These are phyloP conservation scores for Globisporangium middletonii DNA, from an alignment of 352 stramenopile genomes.

Conservation along the genomic window DNA sequence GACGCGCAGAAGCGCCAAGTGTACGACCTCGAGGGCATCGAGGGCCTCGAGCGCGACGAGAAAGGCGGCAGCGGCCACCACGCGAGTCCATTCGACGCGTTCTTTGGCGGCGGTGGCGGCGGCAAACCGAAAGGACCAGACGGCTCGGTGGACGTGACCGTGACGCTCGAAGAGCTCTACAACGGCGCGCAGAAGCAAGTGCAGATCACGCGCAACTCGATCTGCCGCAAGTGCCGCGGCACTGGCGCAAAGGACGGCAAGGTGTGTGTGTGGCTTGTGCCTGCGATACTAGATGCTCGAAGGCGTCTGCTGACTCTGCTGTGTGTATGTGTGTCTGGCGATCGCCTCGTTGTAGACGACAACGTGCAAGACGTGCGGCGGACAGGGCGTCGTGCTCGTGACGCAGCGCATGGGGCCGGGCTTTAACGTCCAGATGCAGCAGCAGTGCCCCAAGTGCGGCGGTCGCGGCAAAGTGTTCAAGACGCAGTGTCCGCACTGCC, in stretches of 20 bases:
- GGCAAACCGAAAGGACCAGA: constrained; percentile 72
- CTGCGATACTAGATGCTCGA: too few species aligned
- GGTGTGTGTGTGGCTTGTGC: constrained; percentile 10
- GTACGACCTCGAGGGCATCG: constrained; percentile 91
- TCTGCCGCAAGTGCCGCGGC: constrained; percentile 81
- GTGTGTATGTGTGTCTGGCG: constrained; percentile 7
- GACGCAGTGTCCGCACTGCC: constrained; percentile 88
- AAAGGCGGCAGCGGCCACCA: constrained; percentile 33
- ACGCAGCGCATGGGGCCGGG: constrained; percentile 78
- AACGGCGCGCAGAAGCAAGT: constrained; percentile 74
- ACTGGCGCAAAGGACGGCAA: constrained; percentile 81
- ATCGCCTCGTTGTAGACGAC: constrained; percentile 28
- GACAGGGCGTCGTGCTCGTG: constrained; percentile 68
- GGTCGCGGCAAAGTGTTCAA: constrained; percentile 94
- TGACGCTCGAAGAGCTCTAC: constrained; percentile 85
- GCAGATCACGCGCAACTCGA: constrained; percentile 65
- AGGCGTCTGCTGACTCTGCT: too few species aligned
- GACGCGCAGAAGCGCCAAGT: constrained; percentile 86
- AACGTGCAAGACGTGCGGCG: constrained; percentile 67
- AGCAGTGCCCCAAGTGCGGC: constrained; percentile 74
- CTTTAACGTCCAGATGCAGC: constrained; percentile 89
- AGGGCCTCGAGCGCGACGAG: constrained; percentile 75
- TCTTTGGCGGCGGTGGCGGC: constrained; percentile 58
- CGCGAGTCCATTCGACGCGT: constrained; percentile 69
- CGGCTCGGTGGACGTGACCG: constrained; percentile 60